These are phyloP conservation scores for Sordaria brevicollis DNA, from an alignment of 495 filamentous ascomycete genomes.

Conservation along the genomic window DNA sequence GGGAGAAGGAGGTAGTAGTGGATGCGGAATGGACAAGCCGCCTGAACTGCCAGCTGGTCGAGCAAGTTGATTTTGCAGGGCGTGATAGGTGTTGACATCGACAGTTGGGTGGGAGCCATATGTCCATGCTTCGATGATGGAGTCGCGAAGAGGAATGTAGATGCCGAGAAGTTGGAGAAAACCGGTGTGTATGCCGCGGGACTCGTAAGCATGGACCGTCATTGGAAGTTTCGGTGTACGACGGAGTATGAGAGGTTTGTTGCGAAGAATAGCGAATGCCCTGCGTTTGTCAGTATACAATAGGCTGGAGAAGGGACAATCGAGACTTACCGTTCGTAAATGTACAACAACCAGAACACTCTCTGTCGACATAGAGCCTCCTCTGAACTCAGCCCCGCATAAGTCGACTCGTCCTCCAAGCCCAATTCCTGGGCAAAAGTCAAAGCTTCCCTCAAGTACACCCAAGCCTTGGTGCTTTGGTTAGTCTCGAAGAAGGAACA, in stretches of 20 bases:
- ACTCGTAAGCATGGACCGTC: constrained; percentile 36
- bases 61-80: constrained; percentile 28
- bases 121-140: constrained; percentile 28
- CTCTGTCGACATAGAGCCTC: constrained; percentile 45
- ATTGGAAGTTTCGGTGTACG: constrained; percentile 34
- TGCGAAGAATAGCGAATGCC: constrained; percentile 33
- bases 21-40: constrained; percentile 29
- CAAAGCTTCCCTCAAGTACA: constrained; percentile 53
- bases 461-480: constrained; percentile 37
- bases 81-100: constrained; percentile 33
- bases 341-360: constrained; percentile 55
- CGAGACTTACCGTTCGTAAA: constrained; percentile 42
- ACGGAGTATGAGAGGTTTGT: constrained; percentile 45
- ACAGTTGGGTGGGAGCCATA: constrained; percentile 17
- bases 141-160: constrained; percentile 26
- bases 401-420: constrained; percentile 47
- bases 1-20: constrained; percentile 29
- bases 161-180: constrained; percentile 47
- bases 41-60: constrained; percentile 11
- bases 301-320: neutral
- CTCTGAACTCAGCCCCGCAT: constrained; percentile 29
- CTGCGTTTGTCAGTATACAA: neutral
- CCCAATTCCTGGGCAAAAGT: constrained; percentile 49
- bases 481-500: constrained; percentile 27
- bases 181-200: constrained; percentile 37